These are phyloP conservation scores for Magnaporthiopsis poae DNA, from an alignment of 2,329 filamentous ascomycete species.

Conservation along the genomic window DNA sequence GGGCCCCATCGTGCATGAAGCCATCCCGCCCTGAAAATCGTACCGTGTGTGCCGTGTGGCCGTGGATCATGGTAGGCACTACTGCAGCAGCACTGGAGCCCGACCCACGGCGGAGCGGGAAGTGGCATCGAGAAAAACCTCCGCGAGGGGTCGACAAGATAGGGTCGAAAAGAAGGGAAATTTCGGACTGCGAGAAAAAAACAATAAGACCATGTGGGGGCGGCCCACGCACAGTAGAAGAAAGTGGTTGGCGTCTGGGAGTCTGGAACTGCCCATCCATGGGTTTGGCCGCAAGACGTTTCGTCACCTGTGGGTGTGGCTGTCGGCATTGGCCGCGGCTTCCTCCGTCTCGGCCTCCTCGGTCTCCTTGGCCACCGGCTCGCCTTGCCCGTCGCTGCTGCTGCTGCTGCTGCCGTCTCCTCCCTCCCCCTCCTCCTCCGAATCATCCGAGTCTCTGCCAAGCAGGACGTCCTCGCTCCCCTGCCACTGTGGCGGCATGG, in stretches of 20 bases:
- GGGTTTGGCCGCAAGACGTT: background rate
- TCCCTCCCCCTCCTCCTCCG: constrained; percentile 10
- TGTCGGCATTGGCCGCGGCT: background rate
- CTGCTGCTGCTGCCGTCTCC: too few relatives aligned
- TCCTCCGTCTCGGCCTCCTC: background rate
- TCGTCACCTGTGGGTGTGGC: background rate
- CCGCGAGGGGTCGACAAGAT: background rate
- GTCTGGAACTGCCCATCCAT: background rate
- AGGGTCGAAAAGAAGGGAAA: background rate
- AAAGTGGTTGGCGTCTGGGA: background rate
- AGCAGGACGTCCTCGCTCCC: constrained; percentile 55
- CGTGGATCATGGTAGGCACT: background rate
- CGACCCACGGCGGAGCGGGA: background rate
- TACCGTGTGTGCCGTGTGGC: background rate
- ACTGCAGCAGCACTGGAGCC: background rate
- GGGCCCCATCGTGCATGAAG: background rate
- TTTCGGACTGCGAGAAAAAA: background rate
- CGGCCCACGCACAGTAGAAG: background rate
- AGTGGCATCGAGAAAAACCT: background rate
- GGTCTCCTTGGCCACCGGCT: background rate
- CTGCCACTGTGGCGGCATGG: constrained; percentile 56
- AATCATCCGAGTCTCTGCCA: constrained; percentile 11
- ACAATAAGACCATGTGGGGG: background rate
- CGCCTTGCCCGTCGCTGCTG: constrained; percentile 4
- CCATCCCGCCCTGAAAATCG: background rate